Evolutionary conservation across 129 eudicot species (phyloP).

Genomic region (Silybum marianum): DNA sequence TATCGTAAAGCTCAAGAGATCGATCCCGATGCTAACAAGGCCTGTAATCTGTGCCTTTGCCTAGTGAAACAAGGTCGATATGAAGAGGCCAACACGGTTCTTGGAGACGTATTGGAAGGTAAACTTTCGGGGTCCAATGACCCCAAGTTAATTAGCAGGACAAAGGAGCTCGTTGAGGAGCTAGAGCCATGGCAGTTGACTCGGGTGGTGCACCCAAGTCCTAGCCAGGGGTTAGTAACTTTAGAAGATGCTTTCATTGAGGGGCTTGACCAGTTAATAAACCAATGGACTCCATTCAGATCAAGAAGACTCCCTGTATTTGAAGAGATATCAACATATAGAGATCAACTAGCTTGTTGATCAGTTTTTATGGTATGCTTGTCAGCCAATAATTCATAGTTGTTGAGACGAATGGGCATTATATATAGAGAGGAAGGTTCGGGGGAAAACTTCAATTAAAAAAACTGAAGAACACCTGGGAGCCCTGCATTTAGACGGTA

Average conservation of each 20-base stretch:
- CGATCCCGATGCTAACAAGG: conserved; percentile 82
- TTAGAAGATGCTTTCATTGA: conserved; percentile 65
- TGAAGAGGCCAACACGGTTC: conserved; percentile 50
- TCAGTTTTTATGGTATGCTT: conserved; percentile 15
- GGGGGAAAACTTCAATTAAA: too few relatives aligned
- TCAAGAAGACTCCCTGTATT: conserved; percentile 75
- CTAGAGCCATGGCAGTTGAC: conserved; percentile 51
- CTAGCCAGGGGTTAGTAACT: conserved; percentile 21
- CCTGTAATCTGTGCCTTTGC: conserved; percentile 70
- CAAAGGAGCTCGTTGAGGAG: conserved; percentile 59
- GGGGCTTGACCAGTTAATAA: conserved; percentile 72
- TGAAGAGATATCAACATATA: conserved; percentile 64
- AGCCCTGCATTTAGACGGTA: too few relatives aligned
- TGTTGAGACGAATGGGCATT: conserved; percentile 26
- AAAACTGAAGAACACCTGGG: too few relatives aligned
- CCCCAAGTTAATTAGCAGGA: conserved; percentile 52
- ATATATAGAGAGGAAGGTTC: too few relatives aligned
- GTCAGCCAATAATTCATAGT: conserved; percentile 30
- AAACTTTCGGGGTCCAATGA: conserved; percentile 58
- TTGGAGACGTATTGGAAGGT: conserved; percentile 53
- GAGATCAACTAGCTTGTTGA: conserved; percentile 91
- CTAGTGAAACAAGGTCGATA: conserved; percentile 54
- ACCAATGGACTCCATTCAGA: conserved; percentile 53
- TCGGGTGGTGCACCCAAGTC: conserved; percentile 13
- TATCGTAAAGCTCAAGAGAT: conserved; percentile 74